Base-by-base conservation (phyloP, 163 green algal genomes). In the Chlorella variabilis region DNA sequence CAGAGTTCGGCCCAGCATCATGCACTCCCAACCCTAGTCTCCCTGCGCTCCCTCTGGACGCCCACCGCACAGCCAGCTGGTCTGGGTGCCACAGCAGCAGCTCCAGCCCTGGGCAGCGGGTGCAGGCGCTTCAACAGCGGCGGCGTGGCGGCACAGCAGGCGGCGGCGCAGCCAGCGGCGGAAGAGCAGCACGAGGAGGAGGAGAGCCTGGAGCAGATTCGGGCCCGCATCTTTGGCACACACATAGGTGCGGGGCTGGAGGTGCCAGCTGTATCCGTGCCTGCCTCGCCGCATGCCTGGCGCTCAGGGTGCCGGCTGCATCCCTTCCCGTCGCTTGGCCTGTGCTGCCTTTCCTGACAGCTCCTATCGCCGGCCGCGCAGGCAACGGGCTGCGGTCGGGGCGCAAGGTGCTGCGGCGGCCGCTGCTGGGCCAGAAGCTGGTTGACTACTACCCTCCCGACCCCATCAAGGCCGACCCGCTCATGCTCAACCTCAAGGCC, bases 181-280 rank as follows among this genome's bases (percentile, higher is more conserved):
- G 21, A 3, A 42, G 39, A 59, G 41, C 41, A 3, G 59, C 58
- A 59, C 39, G 21, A 62, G 29, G 75, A 81, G 59, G 49, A 78
- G 38, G 83, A 90, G 42, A 86, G 67, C n/a, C 48, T 90, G 49
- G 85, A 87, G 71, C n/a, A 88, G 56, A 88, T 92, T 18, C 68
- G 80, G 31, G 41, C 84, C 11, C 66, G 89, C 9, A 91, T 95
- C 7, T 95, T 95, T 85, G 90, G 87, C 41, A 92, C 74, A 3
- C 89, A 95, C 68, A 87, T 93, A 68, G 90, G 80, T 81, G 33
- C 7, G 78, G 68, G 45, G 45, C 15, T 54, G 45, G 11, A 23
- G 45, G 11, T 54, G 45, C 45, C 11, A 54, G 45, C 45, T 38
- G 31, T n/a, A 15, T n/a, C 3, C 42, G 29, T 68, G n/a, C n/a